phyloP scores from a whole-genome alignment of 495 filamentous ascomycete species.

The Jackrogersella multiformis region DNA sequence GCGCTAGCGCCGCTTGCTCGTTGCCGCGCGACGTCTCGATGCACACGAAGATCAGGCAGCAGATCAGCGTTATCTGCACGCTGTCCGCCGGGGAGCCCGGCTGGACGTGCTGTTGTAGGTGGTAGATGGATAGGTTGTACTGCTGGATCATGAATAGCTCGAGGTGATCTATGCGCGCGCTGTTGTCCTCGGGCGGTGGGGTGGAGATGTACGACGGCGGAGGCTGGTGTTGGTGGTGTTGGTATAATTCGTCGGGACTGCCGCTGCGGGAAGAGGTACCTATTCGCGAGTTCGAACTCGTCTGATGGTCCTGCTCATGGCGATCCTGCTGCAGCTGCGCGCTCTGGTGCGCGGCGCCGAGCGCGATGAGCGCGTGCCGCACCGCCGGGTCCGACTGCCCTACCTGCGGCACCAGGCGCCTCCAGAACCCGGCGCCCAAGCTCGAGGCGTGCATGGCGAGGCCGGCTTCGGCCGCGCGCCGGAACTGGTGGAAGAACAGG shows the following conservation, averaged over 20 bases:
- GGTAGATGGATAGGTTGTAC: slow-evolving; percentile 51
- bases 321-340: slow-evolving; percentile 23
- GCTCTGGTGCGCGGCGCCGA: slow-evolving; percentile 48
- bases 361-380: slow-evolving; percentile 52
- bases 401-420: slow-evolving; percentile 45
- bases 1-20: slow-evolving; percentile 45
- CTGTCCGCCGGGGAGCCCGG: slow-evolving; percentile 41
- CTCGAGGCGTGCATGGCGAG: slow-evolving; percentile 31
- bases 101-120: slow-evolving; percentile 44
- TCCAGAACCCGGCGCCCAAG: slow-evolving; percentile 49
- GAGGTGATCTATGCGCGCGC: slow-evolving; percentile 32
- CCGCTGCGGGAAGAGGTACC: not conserved
- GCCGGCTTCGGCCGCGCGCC: slow-evolving; percentile 33
- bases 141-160: slow-evolving; percentile 53
- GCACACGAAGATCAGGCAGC: slow-evolving; percentile 53
- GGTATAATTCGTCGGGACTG: not conserved
- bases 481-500: slow-evolving; percentile 48
- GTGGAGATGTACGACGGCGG: slow-evolving; percentile 1
- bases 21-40: slow-evolving; percentile 50
- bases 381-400: slow-evolving; percentile 50
- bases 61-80: slow-evolving; percentile 49
- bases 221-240: not conserved
- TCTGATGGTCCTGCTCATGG: not conserved
- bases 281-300: not conserved
- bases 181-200: slow-evolving; percentile 10